Conservation (phyloP, 1,284 basidiomycete genomes). For the Ceratobasidium sp. region DNA sequence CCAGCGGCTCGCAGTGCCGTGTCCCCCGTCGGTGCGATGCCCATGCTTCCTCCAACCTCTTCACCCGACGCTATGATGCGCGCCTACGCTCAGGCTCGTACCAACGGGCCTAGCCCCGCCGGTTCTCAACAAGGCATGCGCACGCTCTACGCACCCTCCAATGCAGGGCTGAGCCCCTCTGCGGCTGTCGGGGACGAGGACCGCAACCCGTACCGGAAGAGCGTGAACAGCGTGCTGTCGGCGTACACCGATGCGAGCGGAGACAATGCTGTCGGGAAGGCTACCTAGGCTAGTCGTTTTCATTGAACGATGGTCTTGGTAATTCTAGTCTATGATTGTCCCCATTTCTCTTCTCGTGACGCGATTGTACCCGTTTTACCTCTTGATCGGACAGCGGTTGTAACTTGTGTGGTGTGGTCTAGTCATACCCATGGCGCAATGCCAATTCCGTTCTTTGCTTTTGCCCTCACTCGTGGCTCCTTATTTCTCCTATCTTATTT, state of each 20-base stretch:
- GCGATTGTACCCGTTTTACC: not conserved
- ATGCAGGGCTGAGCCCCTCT: constrained; percentile 33
- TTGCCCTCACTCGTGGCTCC: not conserved
- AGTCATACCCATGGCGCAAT: constrained; percentile 29
- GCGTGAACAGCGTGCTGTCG: constrained; percentile 51
- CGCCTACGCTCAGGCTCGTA: constrained; percentile 67
- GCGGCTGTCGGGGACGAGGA: constrained; percentile 14
- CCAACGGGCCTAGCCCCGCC: constrained; percentile 21
- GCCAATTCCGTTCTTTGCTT: constrained; percentile 35
- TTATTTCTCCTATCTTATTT: constrained; percentile 6
- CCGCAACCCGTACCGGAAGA: constrained; percentile 56
- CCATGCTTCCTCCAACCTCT: constrained; percentile 63
- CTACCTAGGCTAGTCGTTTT: constrained; percentile 11
- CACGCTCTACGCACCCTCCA: constrained; percentile 44
- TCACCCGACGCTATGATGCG: constrained; percentile 80
- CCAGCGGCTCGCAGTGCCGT: constrained; percentile 54
- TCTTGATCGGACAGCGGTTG: not conserved
- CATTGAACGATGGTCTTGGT: not conserved
- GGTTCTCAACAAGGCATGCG: constrained; percentile 46
- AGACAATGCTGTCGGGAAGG: constrained; percentile 24
- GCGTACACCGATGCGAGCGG: constrained; percentile 20
- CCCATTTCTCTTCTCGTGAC: not conserved
- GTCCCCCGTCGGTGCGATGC: constrained; percentile 56
- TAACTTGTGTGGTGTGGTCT: not conserved
- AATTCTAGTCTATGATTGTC: not conserved